Conservation (phyloP, 805 yeast species). For the Wilhelminamyces savonicus region DNA sequence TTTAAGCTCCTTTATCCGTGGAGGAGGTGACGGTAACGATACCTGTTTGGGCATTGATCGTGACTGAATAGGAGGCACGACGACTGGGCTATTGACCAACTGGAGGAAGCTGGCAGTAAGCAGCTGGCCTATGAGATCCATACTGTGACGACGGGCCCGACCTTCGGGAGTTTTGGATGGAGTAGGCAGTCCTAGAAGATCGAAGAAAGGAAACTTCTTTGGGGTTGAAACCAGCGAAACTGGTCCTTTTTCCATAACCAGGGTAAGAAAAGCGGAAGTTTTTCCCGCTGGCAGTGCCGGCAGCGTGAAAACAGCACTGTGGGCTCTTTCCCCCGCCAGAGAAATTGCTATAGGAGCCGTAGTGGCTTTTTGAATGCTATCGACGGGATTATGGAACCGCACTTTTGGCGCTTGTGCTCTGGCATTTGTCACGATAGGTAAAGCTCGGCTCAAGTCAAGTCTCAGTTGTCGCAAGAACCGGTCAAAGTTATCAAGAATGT, state of each 20-base stretch:
- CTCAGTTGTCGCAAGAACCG: conserved; percentile 28
- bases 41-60: too few relatives aligned
- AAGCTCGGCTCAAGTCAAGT: too few relatives aligned
- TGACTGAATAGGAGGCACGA: too few relatives aligned
- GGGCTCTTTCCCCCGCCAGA: too few relatives aligned
- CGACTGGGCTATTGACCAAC: conserved; percentile 11
- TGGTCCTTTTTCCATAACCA: conserved; percentile 2
- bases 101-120: conserved; percentile 23
- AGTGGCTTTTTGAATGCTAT: conserved; percentile 13
- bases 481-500: conserved; percentile 12
- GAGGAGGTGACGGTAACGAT: too few relatives aligned
- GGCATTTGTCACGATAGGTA: too few relatives aligned
- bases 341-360: too few relatives aligned
- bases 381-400: conserved; percentile 34
- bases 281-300: conserved; percentile 26
- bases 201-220: conserved; percentile 14
- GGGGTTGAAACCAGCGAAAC: too few relatives aligned
- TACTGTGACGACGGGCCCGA: conserved; percentile 10
- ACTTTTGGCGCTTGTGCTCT: too few relatives aligned
- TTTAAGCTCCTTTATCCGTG: too few relatives aligned
- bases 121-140: conserved; percentile 19
- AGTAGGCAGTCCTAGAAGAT: conserved; percentile 3
- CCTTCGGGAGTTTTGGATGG: conserved; percentile 1
- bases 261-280: conserved; percentile 1
- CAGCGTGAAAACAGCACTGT: too few relatives aligned